These are phyloP conservation scores for Trypanosoma rangeli DNA, from an alignment of 208 protist species.

Conservation along the genomic window DNA sequence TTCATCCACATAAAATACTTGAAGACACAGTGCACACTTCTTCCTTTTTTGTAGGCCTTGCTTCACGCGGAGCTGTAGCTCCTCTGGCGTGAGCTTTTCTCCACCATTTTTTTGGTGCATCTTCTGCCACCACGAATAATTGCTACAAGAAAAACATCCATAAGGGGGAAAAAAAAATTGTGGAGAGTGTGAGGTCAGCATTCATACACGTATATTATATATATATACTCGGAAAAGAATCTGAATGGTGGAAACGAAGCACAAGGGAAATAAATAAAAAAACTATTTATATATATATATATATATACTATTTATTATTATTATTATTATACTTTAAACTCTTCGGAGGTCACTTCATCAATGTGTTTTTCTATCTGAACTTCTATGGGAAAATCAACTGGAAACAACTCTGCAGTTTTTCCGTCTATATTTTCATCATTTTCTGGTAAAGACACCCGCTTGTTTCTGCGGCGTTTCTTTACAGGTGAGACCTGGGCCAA, in stretches of 20 bases:
- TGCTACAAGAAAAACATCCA: not conserved
- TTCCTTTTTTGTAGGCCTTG: slow-evolving; percentile 92
- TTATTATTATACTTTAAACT: not conserved
- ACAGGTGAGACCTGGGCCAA: not conserved
- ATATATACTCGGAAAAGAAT: not conserved
- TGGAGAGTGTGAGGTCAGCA: too few relatives aligned
- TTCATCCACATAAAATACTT: slow-evolving; percentile 90
- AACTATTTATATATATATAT: too few relatives aligned
- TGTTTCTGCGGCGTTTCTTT: slow-evolving; percentile 20
- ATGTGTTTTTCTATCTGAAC: not conserved
- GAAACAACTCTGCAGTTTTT: slow-evolving; percentile 4
- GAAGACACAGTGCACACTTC: slow-evolving; percentile 88
- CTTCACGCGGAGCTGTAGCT: slow-evolving; percentile 75
- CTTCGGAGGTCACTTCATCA: not conserved
- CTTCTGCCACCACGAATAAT: not conserved
- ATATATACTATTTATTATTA: slow-evolving; percentile 5
- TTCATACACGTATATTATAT: not conserved
- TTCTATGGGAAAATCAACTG: not conserved
- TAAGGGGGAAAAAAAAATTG: not conserved
- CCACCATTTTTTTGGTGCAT: slow-evolving; percentile 27
- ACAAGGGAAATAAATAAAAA: slow-evolving; percentile 13
- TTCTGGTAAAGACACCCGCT: slow-evolving; percentile 17
- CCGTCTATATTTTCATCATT: slow-evolving; percentile 17
- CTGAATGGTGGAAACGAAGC: slow-evolving; percentile 10
- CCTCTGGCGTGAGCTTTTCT: slow-evolving; percentile 53